Base-by-base conservation (phyloP, 176 grass and related monocot species). In the Triticum monococcum region DNA sequence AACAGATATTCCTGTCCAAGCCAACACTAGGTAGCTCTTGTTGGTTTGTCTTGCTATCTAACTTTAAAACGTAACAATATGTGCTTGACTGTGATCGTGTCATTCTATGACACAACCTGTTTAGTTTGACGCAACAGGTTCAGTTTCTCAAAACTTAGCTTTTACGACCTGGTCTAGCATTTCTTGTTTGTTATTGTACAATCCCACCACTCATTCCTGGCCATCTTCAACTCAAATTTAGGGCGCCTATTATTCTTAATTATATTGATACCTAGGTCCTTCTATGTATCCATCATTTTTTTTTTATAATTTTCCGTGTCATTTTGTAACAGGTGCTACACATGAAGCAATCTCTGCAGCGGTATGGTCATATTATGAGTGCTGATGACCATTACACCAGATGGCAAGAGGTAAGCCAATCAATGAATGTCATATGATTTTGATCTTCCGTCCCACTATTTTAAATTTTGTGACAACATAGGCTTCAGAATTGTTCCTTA, bases 401-500 rank as follows among this genome's bases (percentile, higher is more conserved):
- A 91, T 98, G 96, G 96, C 96, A 98, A 89, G 89, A 98, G 96
- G 96, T 98, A 83, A 72, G 45, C 63, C 17, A 65, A 86, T 81
- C 12, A 71, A 86, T 81, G 30, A 73, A 60, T 75, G 72, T 11
- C 57, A 64, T 72, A 84, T 6, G 45, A 75, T 75, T 72, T 41
- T 75, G 54, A 64, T 30, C 46, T 48, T 68, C 61, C 33, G 24
- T 81, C 38, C 31, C 62, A 77, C 40, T 59, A 11, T 26, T 65
- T 35, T 81, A 20, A 3, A 36, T 77, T 86, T 83, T 64, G 14
- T 25, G 43, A 43, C 37, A 68, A 20, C 20, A 84, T 33, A 81
- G 46, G 68, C 61, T 85, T 17, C 78, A 45, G 20, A 18, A 77
- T 79, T 87, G 26, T 57, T 43, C 25, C 41, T 73, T 75, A 14